phyloP scores from a whole-genome alignment of 1,284 basidiomycete species.

The Microbotryum intermedium region DNA sequence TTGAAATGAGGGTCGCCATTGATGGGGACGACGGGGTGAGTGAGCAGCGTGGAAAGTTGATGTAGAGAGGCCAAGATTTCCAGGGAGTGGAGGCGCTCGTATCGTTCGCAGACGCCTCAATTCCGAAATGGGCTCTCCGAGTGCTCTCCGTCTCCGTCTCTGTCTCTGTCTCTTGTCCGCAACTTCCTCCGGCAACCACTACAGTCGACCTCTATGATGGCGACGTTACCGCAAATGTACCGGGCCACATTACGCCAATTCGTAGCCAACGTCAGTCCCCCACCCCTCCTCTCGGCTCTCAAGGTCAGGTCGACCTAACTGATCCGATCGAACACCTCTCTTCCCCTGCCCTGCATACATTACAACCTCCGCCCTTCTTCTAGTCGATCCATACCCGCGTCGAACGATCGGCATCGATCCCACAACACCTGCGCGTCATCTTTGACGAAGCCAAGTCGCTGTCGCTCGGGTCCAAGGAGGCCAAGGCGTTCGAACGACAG shows the following conservation, averaged over 20 bases:
- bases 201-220: conserved; percentile 3
- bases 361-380: no score
- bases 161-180: no score
- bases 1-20: no score
- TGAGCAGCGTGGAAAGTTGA: no score
- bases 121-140: no score
- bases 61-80: no score
- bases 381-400: conserved; percentile 26
- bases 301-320: no score
- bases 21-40: no score
- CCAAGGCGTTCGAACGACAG: conserved; percentile 6
- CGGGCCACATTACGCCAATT: conserved; percentile 24
- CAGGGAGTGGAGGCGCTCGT: no score
- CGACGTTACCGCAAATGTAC: conserved; percentile 17
- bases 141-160: no score
- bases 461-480: neutral
- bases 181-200: no score
- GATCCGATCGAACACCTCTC: neutral
- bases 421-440: conserved; percentile 11
- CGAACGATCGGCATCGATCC: conserved; percentile 18
- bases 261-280: conserved; percentile 17
- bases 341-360: neutral
- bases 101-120: no score
- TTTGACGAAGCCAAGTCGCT: conserved; percentile 18
- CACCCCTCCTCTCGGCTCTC: neutral